phyloP scores from a whole-genome alignment of 2,329 filamentous ascomycete species.

The Aureobasidium pullulans region DNA sequence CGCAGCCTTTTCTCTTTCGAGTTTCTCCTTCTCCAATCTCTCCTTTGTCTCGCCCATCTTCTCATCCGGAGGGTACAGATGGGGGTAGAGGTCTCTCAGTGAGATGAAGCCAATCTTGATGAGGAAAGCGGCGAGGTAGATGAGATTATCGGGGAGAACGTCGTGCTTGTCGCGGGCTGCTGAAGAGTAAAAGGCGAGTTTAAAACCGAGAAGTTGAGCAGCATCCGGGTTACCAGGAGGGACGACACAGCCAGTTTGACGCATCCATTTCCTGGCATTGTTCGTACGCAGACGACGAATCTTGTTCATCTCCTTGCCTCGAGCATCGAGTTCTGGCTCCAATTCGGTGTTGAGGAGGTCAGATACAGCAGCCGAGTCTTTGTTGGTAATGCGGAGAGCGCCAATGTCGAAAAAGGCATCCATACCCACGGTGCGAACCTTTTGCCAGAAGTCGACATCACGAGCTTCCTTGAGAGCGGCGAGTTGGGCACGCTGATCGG shows the following conservation, averaged over 20 bases:
- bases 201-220: constrained; percentile 92
- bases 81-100: constrained; percentile 80
- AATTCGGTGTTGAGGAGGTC: constrained; percentile 24
- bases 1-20: constrained; percentile 65
- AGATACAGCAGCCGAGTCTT: constrained; percentile 40
- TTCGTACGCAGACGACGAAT: constrained; percentile 42
- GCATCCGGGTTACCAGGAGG: constrained; percentile 83
- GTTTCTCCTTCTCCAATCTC: constrained; percentile 65
- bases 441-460: constrained; percentile 73
- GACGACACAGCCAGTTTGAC: constrained; percentile 70
- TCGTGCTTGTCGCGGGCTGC: constrained; percentile 67
- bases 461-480: constrained; percentile 53
- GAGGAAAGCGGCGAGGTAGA: constrained; percentile 82
- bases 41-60: constrained; percentile 69
- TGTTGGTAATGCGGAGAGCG: constrained; percentile 57
- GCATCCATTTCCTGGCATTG: constrained; percentile 66
- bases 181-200: constrained; percentile 89
- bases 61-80: constrained; percentile 79
- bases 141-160: constrained; percentile 79
- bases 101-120: constrained; percentile 98
- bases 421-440: constrained; percentile 67
- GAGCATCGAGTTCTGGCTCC: constrained; percentile 27
- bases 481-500: constrained; percentile 60
- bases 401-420: constrained; percentile 87
- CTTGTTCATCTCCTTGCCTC: constrained; percentile 31